Base-by-base conservation (phyloP, 2,329 filamentous ascomycete species). In the Venturia nashicola region DNA sequence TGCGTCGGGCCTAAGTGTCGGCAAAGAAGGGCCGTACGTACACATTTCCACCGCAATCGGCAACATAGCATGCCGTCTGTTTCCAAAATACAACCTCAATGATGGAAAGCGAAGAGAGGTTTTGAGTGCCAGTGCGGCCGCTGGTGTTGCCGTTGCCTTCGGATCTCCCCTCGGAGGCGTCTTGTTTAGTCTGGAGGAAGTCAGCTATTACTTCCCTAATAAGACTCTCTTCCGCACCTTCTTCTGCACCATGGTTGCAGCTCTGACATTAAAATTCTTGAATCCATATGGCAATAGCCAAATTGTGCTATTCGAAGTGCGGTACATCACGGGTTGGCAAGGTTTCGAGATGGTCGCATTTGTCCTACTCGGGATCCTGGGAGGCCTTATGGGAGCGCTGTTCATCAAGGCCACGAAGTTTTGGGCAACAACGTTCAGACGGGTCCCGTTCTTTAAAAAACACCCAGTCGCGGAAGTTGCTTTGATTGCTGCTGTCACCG, bases 221-320 rank as follows among this genome's bases (percentile, higher is more conserved):
- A 97, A 99, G 77, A 97, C 93, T 0, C 82, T 99, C 9, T 99
- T 99, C 78, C 82, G 94, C 62, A 97, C 94, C 0, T 99, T 99
- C 75, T 97, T 97, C 76, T 97, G 93, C 78, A 97, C 93, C 75
- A 97, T 97, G 69, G 82, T 79, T 40, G 92, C 94, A 1, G 91
- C 94, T 0, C 76, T 99, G 42, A 93, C 92, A 1, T 80, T 99
- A 69, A 97, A 97, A 71, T 97, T 97, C 68, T 79, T 97, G 44
- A 95, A 99, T 70, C 94, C 94, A 0, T 99, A 97, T 70, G 93
- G 93, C 39, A 97, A 92, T 0, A 86, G 89, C 72, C 97, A 99
- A 76, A 96, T 99, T 67, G 94, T 99, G 69, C 83, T 97, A 71
- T 99, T 99, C 73, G 86, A 97, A 73, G 91, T 99, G 61, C 86